Evolutionary conservation across 768 basidiomycete species (phyloP).

Genomic region (Suillus luteus): DNA sequence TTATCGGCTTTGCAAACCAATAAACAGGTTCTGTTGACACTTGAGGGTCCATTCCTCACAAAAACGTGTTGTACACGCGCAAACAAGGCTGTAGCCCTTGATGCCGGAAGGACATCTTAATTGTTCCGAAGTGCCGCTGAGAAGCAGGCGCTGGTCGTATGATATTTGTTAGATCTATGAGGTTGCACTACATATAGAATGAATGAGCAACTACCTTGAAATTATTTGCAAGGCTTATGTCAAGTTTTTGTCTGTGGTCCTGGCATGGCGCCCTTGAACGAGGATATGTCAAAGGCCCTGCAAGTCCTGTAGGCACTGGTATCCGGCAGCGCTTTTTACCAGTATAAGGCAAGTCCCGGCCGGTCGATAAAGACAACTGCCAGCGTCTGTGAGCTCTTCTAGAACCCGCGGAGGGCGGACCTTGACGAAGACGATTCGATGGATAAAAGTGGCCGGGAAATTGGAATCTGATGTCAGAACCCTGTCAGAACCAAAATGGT

Average conservation of each 20-base stretch:
- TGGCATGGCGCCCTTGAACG: neutral
- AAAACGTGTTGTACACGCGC: slow-evolving; percentile 39
- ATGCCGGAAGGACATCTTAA: slow-evolving; percentile 21
- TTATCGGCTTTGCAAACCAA: slow-evolving; percentile 28
- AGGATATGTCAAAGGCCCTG: neutral
- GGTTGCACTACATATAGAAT: neutral
- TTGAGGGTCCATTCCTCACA: slow-evolving; percentile 38
- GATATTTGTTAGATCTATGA: neutral
- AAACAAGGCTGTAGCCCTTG: slow-evolving; percentile 33
- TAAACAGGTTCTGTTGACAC: slow-evolving; percentile 31
- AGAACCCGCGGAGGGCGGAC: slow-evolving; percentile 6
- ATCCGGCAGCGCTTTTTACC: neutral
- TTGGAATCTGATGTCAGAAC: neutral
- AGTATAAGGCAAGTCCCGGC: slow-evolving; percentile 7
- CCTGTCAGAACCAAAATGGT: neutral
- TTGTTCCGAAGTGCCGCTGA: slow-evolving; percentile 24
- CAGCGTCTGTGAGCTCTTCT: neutral
- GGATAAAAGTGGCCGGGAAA: neutral
- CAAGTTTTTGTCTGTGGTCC: neutral
- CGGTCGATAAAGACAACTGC: slow-evolving; percentile 2
- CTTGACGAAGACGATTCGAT: neutral
- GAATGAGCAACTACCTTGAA: neutral
- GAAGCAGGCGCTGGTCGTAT: slow-evolving; percentile 19
- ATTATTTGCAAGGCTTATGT: neutral
- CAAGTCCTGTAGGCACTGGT: slow-evolving; percentile 1